phyloP scores from a whole-genome alignment of 805 yeast genomes.

The Ogataea angusta region DNA sequence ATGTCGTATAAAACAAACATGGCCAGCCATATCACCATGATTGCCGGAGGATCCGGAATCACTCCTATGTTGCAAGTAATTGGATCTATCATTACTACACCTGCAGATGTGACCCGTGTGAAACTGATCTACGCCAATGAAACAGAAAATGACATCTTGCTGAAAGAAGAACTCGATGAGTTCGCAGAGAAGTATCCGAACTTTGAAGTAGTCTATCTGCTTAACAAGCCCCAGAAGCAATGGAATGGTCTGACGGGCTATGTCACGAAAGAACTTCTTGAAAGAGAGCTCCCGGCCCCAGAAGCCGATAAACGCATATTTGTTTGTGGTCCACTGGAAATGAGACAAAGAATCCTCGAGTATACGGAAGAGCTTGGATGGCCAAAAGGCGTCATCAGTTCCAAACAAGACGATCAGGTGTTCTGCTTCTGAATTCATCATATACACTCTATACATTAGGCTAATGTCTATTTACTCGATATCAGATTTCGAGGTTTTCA shows the following conservation, averaged over 20 bases:
- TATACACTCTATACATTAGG: slow-evolving; percentile 4
- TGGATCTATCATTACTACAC: slow-evolving; percentile 64
- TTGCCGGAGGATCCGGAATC: slow-evolving; percentile 88
- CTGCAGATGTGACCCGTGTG: slow-evolving; percentile 60
- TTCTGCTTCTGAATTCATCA: slow-evolving; percentile 29
- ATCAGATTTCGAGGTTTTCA: slow-evolving; percentile 7
- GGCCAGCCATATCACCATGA: slow-evolving; percentile 60
- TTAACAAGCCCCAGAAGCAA: slow-evolving; percentile 44
- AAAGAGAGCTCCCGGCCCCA: slow-evolving; percentile 50
- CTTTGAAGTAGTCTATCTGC: slow-evolving; percentile 57
- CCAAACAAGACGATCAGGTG: slow-evolving; percentile 35
- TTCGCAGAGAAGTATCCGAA: slow-evolving; percentile 60
- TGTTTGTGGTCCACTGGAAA: slow-evolving; percentile 72
- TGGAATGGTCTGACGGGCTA: slow-evolving; percentile 66
- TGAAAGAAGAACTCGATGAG: slow-evolving; percentile 71
- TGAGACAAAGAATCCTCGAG: slow-evolving; percentile 53
- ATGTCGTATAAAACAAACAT: slow-evolving; percentile 56
- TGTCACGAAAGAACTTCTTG: slow-evolving; percentile 56
- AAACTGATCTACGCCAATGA: slow-evolving; percentile 69
- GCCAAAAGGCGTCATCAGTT: slow-evolving; percentile 35
- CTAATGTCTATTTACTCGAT: background rate
- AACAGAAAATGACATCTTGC: slow-evolving; percentile 70
- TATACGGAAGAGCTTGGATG: slow-evolving; percentile 62
- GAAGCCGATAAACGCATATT: slow-evolving; percentile 52
- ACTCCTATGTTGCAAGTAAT: slow-evolving; percentile 86